A percentile compares a stretch with the other conserved stretches of the same genome.
Evolutionary conservation across 192 early-diverging fungal species (phyloP).

Genomic region (Gaertneriomyces semiglobifer): DNA sequence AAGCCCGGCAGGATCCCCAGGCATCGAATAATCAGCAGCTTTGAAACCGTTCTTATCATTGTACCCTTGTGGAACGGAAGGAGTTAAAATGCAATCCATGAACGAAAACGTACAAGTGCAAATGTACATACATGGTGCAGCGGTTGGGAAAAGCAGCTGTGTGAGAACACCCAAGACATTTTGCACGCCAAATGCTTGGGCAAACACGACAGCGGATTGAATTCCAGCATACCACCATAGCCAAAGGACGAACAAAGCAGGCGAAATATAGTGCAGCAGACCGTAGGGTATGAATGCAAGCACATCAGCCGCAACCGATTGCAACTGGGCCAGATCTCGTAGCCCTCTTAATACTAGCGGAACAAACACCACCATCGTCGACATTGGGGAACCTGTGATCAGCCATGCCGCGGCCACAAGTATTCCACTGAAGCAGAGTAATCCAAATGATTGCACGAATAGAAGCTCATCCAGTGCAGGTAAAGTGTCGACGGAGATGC

Average conservation of each 20-base stretch:
- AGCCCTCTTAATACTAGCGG: constrained; percentile 34
- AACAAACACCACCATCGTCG: constrained; percentile 23
- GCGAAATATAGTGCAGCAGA: constrained; percentile 68
- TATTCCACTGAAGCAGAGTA: constrained; percentile 14
- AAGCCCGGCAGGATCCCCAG: constrained; percentile 65
- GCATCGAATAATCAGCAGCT: constrained; percentile 60
- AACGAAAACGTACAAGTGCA: not conserved
- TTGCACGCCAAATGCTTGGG: constrained; percentile 62
- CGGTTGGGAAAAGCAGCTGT: constrained; percentile 62
- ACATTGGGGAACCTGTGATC: constrained; percentile 9
- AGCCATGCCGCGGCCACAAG: constrained; percentile 25
- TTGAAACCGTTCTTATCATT: constrained; percentile 58
- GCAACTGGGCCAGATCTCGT: constrained; percentile 52
- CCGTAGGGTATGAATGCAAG: constrained; percentile 71
- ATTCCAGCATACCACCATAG: constrained; percentile 53
- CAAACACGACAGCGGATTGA: constrained; percentile 50
- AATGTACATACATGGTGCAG: constrained; percentile 52
- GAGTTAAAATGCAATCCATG: not conserved
- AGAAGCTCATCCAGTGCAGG: constrained; percentile 65
- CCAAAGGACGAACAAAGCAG: constrained; percentile 50
- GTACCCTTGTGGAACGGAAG: constrained; percentile 47
- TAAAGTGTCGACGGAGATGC: constrained; percentile 62
- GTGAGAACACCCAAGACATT: constrained; percentile 68
- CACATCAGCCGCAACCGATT: constrained; percentile 55
- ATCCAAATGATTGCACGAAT: constrained; percentile 55